Conservation (phyloP, 2,329 filamentous ascomycete genomes). For the Cercospora sesami region DNA sequence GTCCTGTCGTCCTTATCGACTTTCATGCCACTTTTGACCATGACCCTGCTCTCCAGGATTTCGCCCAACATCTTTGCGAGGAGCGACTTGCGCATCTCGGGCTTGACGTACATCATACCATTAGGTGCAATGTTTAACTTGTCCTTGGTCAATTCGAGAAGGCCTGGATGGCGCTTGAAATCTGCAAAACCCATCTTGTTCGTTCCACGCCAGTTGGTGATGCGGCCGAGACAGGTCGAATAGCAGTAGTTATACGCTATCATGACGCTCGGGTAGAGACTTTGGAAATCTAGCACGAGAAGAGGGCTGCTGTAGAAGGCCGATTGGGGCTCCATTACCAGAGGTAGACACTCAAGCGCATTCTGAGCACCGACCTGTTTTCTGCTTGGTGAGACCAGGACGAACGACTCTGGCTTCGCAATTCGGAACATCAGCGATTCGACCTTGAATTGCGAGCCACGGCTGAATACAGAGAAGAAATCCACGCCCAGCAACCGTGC, state of each 20-base stretch:
- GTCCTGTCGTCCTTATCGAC: constrained; percentile 82
- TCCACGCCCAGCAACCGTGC: constrained; percentile 89
- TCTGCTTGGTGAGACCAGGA: constrained; percentile 83
- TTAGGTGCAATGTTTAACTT: constrained; percentile 92
- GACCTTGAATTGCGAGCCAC: constrained; percentile 97
- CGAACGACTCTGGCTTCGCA: constrained; percentile 92
- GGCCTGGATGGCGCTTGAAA: constrained; percentile 72
- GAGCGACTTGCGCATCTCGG: constrained; percentile 81
- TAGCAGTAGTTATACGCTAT: constrained; percentile 99
- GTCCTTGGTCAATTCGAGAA: constrained; percentile 77
- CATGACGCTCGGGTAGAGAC: constrained; percentile 95
- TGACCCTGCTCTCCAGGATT: constrained; percentile 91
- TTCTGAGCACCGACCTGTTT: constrained; percentile 94
- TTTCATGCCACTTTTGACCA: constrained; percentile 98
- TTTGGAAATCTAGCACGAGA: constrained; percentile 92
- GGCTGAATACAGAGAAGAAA: constrained; percentile 93
- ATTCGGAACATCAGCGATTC: constrained; percentile 99
- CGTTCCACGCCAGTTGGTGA: constrained; percentile 81
- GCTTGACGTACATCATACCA: constrained; percentile 91
- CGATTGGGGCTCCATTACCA: constrained; percentile 97
- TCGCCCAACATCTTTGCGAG: constrained; percentile 96
- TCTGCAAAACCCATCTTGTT: constrained; percentile 95
- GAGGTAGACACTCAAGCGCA: constrained; percentile 85
- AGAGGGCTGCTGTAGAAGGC: constrained; percentile 89
- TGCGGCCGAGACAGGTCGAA: constrained; percentile 87